Evolutionary conservation across 2,329 filamentous ascomycete genomes (phyloP), one percentile per base, ranked within the genome.

Genomic region (Reticulascus tulasneorum): DNA sequence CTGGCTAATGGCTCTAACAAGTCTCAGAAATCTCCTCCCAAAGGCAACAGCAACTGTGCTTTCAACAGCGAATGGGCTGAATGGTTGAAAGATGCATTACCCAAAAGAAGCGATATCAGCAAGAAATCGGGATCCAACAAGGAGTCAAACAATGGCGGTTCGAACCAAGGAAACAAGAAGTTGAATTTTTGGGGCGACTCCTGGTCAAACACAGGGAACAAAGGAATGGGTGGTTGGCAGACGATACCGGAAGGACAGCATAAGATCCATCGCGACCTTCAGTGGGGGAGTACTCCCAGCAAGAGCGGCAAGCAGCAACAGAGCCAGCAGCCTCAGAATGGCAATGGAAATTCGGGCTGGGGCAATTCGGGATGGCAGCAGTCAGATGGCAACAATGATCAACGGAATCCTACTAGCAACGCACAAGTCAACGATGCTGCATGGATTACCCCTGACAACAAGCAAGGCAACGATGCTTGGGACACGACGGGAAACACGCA

Each of bases 51-150:
- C 28, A 42, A 23, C 13, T 12, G 39, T 28, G 40, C 40, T 7
- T 36, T 42, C 17, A 42, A 42, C n/a, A 40, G 37, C 8, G 32
- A 36, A 9, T 42, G 40, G 40, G 40, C 40, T 28, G 40, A 25
- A 9, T 36, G n/a, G n/a, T 42, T 18, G 28, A 36, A 11, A n/a
- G n/a, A n/a, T n/a, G n/a, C n/a, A n/a, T n/a, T n/a, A n/a, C n/a
- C n/a, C n/a, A n/a, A n/a, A n/a, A n/a, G n/a, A n/a, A 32, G 13
- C 15, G 22, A 15, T 11, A 16, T 29, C 6, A 33, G 40, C 37
- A 42, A 42, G 15, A 40, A 36, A 17, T 24, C 37, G 16, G 33
- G 23, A 18, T 25, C 40, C 10, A n/a, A 36, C 9, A 40, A 29
- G 19, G 25, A 35, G n/a, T n/a, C n/a, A n/a, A n/a, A n/a, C n/a